These are phyloP conservation scores for Paramecium biaurelia DNA, from an alignment of 73 alveolate genomes.

Conservation along the genomic window DNA sequence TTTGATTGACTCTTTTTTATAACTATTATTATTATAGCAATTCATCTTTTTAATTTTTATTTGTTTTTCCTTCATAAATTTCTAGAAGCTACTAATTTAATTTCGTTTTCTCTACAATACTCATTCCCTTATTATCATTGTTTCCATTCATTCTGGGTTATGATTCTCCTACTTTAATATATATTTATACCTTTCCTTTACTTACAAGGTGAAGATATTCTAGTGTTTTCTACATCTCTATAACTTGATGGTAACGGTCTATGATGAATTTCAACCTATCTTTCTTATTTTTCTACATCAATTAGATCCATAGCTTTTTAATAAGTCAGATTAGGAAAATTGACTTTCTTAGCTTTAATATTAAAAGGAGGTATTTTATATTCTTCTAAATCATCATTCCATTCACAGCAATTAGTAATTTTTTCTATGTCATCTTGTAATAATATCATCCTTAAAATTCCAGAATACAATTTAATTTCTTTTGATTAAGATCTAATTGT, in stretches of 20 bases:
- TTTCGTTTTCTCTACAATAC: neutral
- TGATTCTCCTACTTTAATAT: neutral
- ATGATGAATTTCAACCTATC: neutral
- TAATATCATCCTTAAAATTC: constrained; percentile 47
- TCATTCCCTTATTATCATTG: neutral
- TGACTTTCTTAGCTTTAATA: constrained; percentile 49
- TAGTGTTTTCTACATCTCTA: neutral
- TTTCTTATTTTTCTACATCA: neutral
- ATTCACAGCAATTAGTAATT: constrained; percentile 44
- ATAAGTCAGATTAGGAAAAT: constrained; percentile 59
- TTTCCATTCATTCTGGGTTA: constrained; percentile 18
- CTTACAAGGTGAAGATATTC: neutral
- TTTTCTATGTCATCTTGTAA: constrained; percentile 56
- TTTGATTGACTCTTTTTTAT: neutral
- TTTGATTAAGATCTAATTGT: constrained; percentile 48
- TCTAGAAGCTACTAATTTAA: neutral
- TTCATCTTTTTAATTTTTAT: neutral
- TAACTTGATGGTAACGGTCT: neutral
- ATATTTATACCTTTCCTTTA: neutral
- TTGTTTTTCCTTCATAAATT: neutral
- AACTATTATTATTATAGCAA: neutral
- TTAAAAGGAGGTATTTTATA: constrained; percentile 66
- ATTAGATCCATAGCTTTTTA: constrained; percentile 25
- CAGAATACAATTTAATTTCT: constrained; percentile 55
- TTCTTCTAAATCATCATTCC: constrained; percentile 59